Evolutionary conservation across 2,329 filamentous ascomycete genomes (phyloP).

Genomic region (Dothideomycetidae sp.): DNA sequence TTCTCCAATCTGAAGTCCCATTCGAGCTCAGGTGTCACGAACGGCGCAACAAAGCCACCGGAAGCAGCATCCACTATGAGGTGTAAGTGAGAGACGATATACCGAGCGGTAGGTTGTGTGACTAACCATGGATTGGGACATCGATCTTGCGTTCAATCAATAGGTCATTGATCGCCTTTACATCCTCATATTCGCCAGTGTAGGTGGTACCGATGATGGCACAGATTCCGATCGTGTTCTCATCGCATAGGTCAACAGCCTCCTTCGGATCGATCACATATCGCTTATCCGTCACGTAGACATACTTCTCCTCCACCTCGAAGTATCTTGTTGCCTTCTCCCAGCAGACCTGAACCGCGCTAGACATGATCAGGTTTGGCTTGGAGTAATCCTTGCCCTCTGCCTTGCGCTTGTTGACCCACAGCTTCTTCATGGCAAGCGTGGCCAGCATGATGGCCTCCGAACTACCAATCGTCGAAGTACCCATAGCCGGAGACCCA

Average conservation of each 20-base stretch:
- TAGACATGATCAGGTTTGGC: constrained; percentile 92
- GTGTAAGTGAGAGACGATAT: not conserved
- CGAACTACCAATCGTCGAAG: constrained; percentile 76
- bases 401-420: constrained; percentile 74
- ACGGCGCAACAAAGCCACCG: constrained; percentile 86
- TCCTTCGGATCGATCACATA: constrained; percentile 51
- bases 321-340: constrained; percentile 52
- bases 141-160: constrained; percentile 61
- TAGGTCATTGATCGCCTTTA: constrained; percentile 81
- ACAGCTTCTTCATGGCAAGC: constrained; percentile 88
- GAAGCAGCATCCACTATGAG: constrained; percentile 65
- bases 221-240: constrained; percentile 80
- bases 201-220: constrained; percentile 86
- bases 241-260: constrained; percentile 47
- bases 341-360: constrained; percentile 94
- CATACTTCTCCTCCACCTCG: constrained; percentile 79
- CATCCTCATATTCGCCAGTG: constrained; percentile 89
- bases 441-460: constrained; percentile 75
- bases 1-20: constrained; percentile 89
- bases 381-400: constrained; percentile 66
- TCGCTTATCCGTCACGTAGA: constrained; percentile 46
- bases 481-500: constrained; percentile 55
- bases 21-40: constrained; percentile 65
- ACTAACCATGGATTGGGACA: constrained; percentile 56
- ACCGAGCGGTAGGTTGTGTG: not conserved